These are phyloP conservation scores for Exserohilum rostratum DNA, from an alignment of 2,329 filamentous ascomycete species.

Conservation along the genomic window DNA sequence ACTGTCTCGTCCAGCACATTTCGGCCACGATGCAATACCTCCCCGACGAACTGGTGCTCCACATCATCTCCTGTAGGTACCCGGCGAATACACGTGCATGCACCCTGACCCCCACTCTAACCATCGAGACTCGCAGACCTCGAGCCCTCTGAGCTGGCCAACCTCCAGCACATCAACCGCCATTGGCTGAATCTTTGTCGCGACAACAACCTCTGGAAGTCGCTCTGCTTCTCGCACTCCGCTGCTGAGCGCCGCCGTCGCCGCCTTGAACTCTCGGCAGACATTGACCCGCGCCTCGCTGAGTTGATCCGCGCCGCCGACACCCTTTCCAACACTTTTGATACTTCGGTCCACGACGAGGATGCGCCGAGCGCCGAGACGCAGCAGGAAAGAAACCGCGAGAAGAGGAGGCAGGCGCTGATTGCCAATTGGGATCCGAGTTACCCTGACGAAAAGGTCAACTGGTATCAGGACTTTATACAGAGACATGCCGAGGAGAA, in stretches of 20 bases:
- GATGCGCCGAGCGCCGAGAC: conserved; percentile 40
- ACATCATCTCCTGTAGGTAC: conserved; percentile 51
- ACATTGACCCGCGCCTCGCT: conserved; percentile 52
- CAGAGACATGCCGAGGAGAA: conserved; percentile 77
- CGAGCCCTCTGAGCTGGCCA: conserved; percentile 67
- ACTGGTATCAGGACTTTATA: conserved; percentile 90
- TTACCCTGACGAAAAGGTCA: conserved; percentile 71
- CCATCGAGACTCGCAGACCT: conserved; percentile 57
- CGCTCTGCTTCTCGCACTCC: conserved; percentile 74
- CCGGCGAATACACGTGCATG: conserved; percentile 5
- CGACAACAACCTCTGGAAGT: conserved; percentile 78
- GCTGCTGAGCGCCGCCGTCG: conserved; percentile 67
- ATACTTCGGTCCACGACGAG: conserved; percentile 29
- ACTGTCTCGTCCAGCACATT: background rate
- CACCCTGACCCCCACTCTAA: conserved; percentile 19
- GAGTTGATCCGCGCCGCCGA: conserved; percentile 52
- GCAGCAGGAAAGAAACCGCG: conserved; percentile 38
- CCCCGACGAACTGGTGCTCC: conserved; percentile 52
- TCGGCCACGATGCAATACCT: conserved; percentile 31
- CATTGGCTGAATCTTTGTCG: conserved; percentile 70
- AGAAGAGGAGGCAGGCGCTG: conserved; percentile 59
- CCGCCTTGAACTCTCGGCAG: conserved; percentile 34
- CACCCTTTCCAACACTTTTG: conserved; percentile 35
- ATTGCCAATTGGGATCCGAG: conserved; percentile 84
- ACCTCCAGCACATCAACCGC: conserved; percentile 71